These are phyloP conservation scores for Jatropha podagrica DNA, from an alignment of 441 rosid species.

Conservation along the genomic window DNA sequence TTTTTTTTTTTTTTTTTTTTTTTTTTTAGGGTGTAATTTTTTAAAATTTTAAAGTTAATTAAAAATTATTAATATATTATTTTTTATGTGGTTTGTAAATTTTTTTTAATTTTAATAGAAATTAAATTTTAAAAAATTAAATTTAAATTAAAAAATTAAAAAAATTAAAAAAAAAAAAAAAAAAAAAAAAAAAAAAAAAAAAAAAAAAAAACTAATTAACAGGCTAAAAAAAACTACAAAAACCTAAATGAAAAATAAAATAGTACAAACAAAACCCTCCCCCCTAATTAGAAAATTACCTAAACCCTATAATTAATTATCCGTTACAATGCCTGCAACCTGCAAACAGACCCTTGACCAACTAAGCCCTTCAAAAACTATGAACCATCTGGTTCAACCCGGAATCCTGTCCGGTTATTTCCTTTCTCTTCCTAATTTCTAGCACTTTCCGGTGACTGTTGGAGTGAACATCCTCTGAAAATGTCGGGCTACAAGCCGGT, in stretches of 20 bases:
- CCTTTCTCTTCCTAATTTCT: slow-evolving; percentile 79
- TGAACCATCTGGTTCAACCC: slow-evolving; percentile 24
- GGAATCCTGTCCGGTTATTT: slow-evolving; percentile 29
- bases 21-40: too few relatives aligned
- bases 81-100: too few relatives aligned
- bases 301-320: neutral
- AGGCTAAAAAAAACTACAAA: neutral
- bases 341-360: neutral
- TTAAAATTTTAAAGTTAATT: too few relatives aligned
- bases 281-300: neutral
- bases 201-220: neutral
- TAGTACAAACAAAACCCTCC: slow-evolving; percentile 13
- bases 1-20: too few relatives aligned
- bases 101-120: too few relatives aligned
- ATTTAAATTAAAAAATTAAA: too few relatives aligned
- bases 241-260: neutral
- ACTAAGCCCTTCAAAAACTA: slow-evolving; percentile 18
- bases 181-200: too few relatives aligned
- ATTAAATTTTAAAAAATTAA: too few relatives aligned
- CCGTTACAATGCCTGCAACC: slow-evolving; percentile 15
- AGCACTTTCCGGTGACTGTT: slow-evolving; percentile 86
- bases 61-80: too few relatives aligned
- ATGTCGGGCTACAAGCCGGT: slow-evolving; percentile 93
- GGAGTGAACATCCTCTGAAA: slow-evolving; percentile 71
- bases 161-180: too few relatives aligned